Evolutionary conservation across 345 rosid species (phyloP), one percentile per base, ranked within the genome.

Genomic region (Barbarea vulgaris): DNA sequence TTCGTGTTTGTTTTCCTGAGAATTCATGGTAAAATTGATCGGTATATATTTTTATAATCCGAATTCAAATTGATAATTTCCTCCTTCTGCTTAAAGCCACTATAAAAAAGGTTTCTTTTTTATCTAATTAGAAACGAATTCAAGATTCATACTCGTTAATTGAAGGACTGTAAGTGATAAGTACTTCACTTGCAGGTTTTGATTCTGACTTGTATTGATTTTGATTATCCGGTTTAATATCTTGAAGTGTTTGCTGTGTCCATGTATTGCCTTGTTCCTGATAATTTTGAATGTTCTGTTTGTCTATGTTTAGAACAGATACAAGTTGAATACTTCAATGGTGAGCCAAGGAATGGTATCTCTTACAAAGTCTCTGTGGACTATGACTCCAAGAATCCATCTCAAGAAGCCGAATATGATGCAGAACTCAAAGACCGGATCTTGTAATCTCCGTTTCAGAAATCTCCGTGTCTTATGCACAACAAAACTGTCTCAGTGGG

Each of bases 401-500:
- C 75, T 73, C 69, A 83, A 72, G 68, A 70, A 74, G 42, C 69
- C 63, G 11, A 87, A 77, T 61, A 58, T 66, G 41, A 66, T 80
- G 33, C 83, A 76, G 51, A 60, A 70, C 17, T 25, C 60, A 31
- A 77, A 69, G 59, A 46, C 34, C 48, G 25, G 54, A 67, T 51
- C 78, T 75, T 27, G 41, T 62, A 70, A 22, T 48, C 9, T 47
- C 65, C 68, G 41, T 6, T 31, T 69, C 64, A 78, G 77, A 31
- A 70, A 25, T 27, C 25, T 77, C 28, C 73, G 58, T 70, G 74
- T 88, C 74, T 64, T 78, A 73, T 88, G 88, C 80, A 73, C 90
- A 13, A 75, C 88, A 6, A 83, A 86, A 18, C 69, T 75, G 27
- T 83, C 94, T 51, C 84, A 84, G 4, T 87, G 89, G 96, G 94